Evolutionary conservation across 768 basidiomycete species (phyloP).

Genomic region (Saitozyma sp.): DNA sequence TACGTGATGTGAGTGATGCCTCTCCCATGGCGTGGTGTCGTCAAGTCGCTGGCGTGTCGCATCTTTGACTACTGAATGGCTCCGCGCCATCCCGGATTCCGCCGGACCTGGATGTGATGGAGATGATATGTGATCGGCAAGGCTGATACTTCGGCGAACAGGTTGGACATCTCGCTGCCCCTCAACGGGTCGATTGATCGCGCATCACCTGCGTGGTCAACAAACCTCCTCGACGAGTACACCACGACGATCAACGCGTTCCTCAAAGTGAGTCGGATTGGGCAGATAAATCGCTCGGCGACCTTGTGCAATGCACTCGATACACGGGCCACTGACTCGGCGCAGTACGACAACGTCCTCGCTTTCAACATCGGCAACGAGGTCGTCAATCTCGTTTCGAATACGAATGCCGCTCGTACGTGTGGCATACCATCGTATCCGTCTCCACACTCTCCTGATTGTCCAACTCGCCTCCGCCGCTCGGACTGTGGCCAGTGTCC

Average conservation of each 20-base stretch:
- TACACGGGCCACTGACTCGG: not conserved
- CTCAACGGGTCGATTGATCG: slow-evolving; percentile 77
- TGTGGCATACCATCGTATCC: not conserved
- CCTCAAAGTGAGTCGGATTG: slow-evolving; percentile 48
- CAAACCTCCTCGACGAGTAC: slow-evolving; percentile 76
- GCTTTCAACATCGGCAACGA: slow-evolving; percentile 92
- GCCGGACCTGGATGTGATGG: too few relatives aligned
- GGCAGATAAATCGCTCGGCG: not conserved
- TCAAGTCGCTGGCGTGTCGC: slow-evolving; percentile 10
- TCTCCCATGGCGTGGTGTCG: slow-evolving; percentile 4
- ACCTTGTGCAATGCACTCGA: not conserved
- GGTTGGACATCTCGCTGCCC: slow-evolving; percentile 82
- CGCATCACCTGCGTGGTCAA: slow-evolving; percentile 70
- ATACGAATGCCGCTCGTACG: slow-evolving; percentile 63
- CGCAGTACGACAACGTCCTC: slow-evolving; percentile 83
- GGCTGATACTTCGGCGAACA: slow-evolving; percentile 46
- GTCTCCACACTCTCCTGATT: not conserved
- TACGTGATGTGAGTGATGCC: slow-evolving; percentile 72
- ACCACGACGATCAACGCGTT: slow-evolving; percentile 74
- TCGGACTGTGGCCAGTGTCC: not conserved
- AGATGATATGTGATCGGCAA: too few relatives aligned
- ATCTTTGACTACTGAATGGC: not conserved
- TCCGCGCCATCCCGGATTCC: too few relatives aligned
- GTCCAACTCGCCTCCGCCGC: not conserved
- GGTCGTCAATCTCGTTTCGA: slow-evolving; percentile 59